Base-by-base conservation (phyloP, 1,139 yeast genomes). In the Geotrichum phurueaensis region DNA sequence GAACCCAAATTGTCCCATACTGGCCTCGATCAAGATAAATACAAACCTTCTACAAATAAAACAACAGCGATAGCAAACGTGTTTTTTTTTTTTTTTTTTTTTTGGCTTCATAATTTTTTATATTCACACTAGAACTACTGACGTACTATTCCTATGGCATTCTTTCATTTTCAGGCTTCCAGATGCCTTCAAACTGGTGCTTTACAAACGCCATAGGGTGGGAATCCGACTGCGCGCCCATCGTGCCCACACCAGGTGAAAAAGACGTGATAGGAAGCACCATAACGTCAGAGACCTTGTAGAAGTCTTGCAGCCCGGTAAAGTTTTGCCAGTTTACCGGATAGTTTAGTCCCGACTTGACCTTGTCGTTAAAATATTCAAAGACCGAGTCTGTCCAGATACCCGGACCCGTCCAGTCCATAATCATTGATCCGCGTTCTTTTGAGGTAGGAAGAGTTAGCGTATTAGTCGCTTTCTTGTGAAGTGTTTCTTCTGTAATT, bases 341-440 rank as follows among this genome's bases (percentile, higher is more conserved):
- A 77, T 59, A 81, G 66, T 51, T 82, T 43, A 71, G 65, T 5
- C 73, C 74, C 18, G 74, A 65, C 79, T 83, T 73, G 82, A 86
- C 78, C 60, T 81, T 77, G 62, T 80, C 81, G 68, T 84, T 84
- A 78, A 94, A 76, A 72, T 91, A 91, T 54, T 79, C 81, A 70
- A 92, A 88, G 18, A 92, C 82, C 20, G 83, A 77, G 72, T 94
- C 98, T 0, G 98, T 89, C 84, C 91, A 94, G 33, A 89, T 81
- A 0, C 97, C 98, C 1, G 97, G 96, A 0, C 98, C 99, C 0
- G 98, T 92, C 98, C 98, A 94, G 70, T 90, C 84, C 97, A 94
- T 92, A 61, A 94, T 85, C 70, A 87, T 91, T 81, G 81, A 66
- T 5, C 77, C 78, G 3, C 76, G 65, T 9, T 69, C 70, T 50